A percentile compares a stretch with the other conserved stretches of the same genome.
Conservation (phyloP, 176 grass and related monocot species). For the Secale cereale region DNA sequence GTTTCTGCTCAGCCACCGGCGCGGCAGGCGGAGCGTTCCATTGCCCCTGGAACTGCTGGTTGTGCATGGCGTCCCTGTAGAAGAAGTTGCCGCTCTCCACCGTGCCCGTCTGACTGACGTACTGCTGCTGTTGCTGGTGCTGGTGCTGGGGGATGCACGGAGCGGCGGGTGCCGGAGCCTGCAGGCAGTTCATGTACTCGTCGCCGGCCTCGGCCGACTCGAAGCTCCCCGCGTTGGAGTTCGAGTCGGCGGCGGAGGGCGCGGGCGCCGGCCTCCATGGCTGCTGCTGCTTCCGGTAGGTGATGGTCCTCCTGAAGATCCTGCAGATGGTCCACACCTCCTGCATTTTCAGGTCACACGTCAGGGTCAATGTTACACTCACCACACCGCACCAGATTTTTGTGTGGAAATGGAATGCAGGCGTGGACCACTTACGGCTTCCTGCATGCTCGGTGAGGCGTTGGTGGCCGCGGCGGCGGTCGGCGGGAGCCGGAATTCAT, state of each 20-base stretch:
- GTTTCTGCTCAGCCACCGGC: constrained; percentile 29
- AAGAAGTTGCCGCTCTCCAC: background rate
- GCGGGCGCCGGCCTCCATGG: constrained; percentile 27
- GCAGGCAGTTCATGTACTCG: constrained; percentile 42
- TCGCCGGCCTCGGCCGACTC: constrained; percentile 53
- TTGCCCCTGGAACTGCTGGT: constrained; percentile 30
- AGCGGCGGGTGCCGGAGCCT: constrained; percentile 7
- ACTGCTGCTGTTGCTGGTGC: too few species aligned
- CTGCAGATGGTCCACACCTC: constrained; percentile 93
- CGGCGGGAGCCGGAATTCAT: constrained; percentile 86
- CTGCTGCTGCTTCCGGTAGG: constrained; percentile 60
- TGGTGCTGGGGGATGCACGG: background rate
- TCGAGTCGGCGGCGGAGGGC: constrained; percentile 39
- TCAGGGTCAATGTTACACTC: background rate
- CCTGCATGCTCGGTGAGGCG: constrained; percentile 49
- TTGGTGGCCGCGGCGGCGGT: background rate
- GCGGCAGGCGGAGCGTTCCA: constrained; percentile 16
- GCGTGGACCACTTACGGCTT: constrained; percentile 50
- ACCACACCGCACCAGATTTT: too few species aligned
- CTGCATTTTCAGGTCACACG: constrained; percentile 32
- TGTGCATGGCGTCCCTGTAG: constrained; percentile 27
- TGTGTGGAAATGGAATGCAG: background rate
- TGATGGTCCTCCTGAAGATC: constrained; percentile 73
- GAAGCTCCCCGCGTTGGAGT: constrained; percentile 64
- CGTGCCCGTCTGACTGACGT: background rate